Base-by-base conservation (phyloP, 371 early-diverging fungal genomes). In the Apophysomyces variabilis region DNA sequence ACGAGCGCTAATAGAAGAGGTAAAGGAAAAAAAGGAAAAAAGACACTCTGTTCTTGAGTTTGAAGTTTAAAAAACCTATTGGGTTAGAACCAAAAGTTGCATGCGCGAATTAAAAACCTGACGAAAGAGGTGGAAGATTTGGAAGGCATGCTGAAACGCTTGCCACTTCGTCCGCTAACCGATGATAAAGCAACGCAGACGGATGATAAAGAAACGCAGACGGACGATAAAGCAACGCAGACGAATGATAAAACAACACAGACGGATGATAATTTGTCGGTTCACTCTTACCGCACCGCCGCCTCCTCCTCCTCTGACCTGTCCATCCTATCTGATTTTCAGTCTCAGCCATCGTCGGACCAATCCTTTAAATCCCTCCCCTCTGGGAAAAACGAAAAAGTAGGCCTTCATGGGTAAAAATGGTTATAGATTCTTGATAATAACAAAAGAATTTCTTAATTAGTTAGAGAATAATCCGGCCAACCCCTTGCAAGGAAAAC, bases 1-100 rank as follows among this genome's bases (percentile, higher is more conserved):
- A 14, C 60, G 39, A 63, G 58, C 58, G 36, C 36, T 73, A 18
- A 47, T 46, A 21, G 57, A 67, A 58, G 67, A 73, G 62, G 67
- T 65, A 64, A 16, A 57, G 1, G 8, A 45, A 13, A 39, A 26
- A 26, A 26, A 26, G 0, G 32, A 3, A 26, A 3, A 26, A 26
- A 26, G 32, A 26, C 32, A 26, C 32, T 26, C 32, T 26, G 32
- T 26, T 26, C 32, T 3, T 26, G 32, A 26, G 3, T 26, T 26
- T 26, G 32, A 26, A 26, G 32, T 26, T 26, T 26, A 26, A 26
- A 26, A 26, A 26, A 26, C 32, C 3, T 26, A 26, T 26, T 26
- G 32, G 32, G 32, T 26, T 63, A 73, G 66, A 67, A 69, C 47
- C 58, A 60, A 18, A 37, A 62, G 26, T 26, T 72, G 60, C 35